phyloP scores from a whole-genome alignment of 306 rosid species.

The Lathyrus sativus region DNA sequence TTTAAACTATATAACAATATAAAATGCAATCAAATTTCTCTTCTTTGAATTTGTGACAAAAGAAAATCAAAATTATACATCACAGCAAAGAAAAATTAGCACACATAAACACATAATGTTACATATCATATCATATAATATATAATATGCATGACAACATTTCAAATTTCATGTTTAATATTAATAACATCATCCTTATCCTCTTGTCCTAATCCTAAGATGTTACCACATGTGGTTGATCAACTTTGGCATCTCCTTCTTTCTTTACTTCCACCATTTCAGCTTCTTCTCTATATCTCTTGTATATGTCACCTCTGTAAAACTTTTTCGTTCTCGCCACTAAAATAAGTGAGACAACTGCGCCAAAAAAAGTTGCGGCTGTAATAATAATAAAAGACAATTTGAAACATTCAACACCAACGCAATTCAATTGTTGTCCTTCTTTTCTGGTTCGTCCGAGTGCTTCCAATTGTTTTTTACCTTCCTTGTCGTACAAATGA shows the following conservation, averaged over 20 bases:
- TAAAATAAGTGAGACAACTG: slow-evolving; percentile 43
- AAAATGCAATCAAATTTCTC: not conserved
- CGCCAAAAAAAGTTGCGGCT: slow-evolving; percentile 48
- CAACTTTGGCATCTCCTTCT: slow-evolving; percentile 6
- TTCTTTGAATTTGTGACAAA: slow-evolving; percentile 18
- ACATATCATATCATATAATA: slow-evolving; percentile 15
- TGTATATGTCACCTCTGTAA: slow-evolving; percentile 51
- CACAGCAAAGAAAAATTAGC: slow-evolving; percentile 31
- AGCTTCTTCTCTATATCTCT: slow-evolving; percentile 37
- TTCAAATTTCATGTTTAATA: slow-evolving; percentile 1
- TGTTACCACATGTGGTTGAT: slow-evolving; percentile 27
- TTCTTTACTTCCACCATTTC: slow-evolving; percentile 24
- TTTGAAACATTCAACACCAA: slow-evolving; percentile 46
- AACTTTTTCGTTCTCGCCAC: slow-evolving; percentile 60
- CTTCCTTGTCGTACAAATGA: slow-evolving; percentile 54
- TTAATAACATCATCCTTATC: not conserved
- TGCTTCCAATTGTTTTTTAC: slow-evolving; percentile 39
- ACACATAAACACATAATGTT: slow-evolving; percentile 1
- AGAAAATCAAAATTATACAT: slow-evolving; percentile 25
- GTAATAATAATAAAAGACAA: slow-evolving; percentile 48
- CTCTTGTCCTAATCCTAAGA: slow-evolving; percentile 2
- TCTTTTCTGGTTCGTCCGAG: slow-evolving; percentile 17
- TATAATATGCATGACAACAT: slow-evolving; percentile 5
- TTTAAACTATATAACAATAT: not conserved
- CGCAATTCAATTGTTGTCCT: slow-evolving; percentile 48